These are phyloP conservation scores for Stemphylium beticola DNA, from an alignment of 2,329 filamentous ascomycete genomes.

Conservation along the genomic window DNA sequence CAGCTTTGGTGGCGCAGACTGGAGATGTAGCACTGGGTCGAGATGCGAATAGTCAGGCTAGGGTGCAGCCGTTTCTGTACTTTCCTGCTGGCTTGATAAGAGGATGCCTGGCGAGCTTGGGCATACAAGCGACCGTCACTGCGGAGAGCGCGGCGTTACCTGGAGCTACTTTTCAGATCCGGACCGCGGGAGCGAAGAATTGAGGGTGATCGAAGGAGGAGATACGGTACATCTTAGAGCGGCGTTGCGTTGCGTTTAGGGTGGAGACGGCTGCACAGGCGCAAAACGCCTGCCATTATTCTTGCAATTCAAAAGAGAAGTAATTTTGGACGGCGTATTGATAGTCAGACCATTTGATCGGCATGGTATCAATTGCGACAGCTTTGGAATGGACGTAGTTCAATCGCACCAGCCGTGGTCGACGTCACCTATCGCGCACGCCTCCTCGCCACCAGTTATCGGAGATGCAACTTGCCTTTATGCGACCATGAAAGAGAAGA, in stretches of 20 bases:
- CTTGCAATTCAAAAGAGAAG: no score
- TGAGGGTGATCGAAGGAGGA: constrained; percentile 46
- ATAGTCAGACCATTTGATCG: no score
- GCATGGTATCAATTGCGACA: no score
- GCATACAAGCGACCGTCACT: constrained; percentile 88
- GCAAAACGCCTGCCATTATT: no score
- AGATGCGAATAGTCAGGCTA: constrained; percentile 56
- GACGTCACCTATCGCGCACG: no score
- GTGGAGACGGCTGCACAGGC: neutral
- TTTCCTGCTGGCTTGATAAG: constrained; percentile 93
- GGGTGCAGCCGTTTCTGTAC: constrained; percentile 73
- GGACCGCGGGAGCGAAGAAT: constrained; percentile 73
- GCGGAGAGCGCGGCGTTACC: constrained; percentile 89
- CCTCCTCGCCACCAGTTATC: no score
- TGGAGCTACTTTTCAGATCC: constrained; percentile 92
- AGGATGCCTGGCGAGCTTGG: constrained; percentile 89
- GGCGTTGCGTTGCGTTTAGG: constrained; percentile 42
- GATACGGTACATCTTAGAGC: constrained; percentile 24
- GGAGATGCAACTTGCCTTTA: no score
- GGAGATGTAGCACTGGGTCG: constrained; percentile 49
- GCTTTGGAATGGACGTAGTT: no score
- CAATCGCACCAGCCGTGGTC: no score
- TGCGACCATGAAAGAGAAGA: no score
- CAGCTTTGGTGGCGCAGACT: constrained; percentile 40
- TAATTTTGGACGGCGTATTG: no score